Evolutionary conservation across 441 rosid genomes (phyloP).

Genomic region (Erodium moschatum): DNA sequence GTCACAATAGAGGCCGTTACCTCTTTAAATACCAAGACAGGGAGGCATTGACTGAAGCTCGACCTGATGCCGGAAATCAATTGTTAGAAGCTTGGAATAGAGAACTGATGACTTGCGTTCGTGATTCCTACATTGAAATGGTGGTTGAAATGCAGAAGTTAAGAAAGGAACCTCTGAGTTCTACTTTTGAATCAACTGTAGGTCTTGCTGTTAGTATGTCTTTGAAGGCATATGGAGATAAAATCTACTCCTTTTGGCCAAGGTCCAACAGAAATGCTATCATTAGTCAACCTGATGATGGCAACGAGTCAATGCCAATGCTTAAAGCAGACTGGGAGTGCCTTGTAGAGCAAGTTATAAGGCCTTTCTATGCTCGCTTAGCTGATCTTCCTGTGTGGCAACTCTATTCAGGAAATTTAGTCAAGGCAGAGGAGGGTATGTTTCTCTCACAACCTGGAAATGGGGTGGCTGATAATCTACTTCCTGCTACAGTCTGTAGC

Average conservation of each 20-base stretch:
- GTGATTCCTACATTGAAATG: slow-evolving; percentile 84
- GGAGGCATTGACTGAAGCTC: slow-evolving; percentile 37
- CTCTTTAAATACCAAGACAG: slow-evolving; percentile 66
- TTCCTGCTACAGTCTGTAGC: slow-evolving; percentile 88
- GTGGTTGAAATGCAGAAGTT: slow-evolving; percentile 85
- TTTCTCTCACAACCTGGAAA: slow-evolving; percentile 92
- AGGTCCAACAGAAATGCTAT: slow-evolving; percentile 41
- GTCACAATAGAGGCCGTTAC: slow-evolving; percentile 74
- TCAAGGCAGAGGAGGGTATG: slow-evolving; percentile 96
- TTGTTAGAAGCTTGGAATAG: slow-evolving; percentile 94
- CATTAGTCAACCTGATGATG: slow-evolving; percentile 31
- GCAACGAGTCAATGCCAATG: slow-evolving; percentile 30
- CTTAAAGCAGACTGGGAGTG: slow-evolving; percentile 71
- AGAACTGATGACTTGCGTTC: slow-evolving; percentile 84
- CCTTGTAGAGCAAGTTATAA: slow-evolving; percentile 67
- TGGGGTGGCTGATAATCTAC: slow-evolving; percentile 67
- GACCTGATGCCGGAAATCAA: slow-evolving; percentile 58
- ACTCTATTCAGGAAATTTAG: slow-evolving; percentile 83
- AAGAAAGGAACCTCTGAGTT: slow-evolving; percentile 62
- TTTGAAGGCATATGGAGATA: slow-evolving; percentile 66
- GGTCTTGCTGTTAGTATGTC: slow-evolving; percentile 44
- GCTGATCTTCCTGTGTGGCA: slow-evolving; percentile 98
- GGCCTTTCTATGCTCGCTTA: slow-evolving; percentile 78
- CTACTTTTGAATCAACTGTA: slow-evolving; percentile 46
- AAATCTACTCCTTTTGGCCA: slow-evolving; percentile 90